Evolutionary conservation across 495 filamentous ascomycete species (phyloP).

Genomic region (Bacidia gigantensis): DNA sequence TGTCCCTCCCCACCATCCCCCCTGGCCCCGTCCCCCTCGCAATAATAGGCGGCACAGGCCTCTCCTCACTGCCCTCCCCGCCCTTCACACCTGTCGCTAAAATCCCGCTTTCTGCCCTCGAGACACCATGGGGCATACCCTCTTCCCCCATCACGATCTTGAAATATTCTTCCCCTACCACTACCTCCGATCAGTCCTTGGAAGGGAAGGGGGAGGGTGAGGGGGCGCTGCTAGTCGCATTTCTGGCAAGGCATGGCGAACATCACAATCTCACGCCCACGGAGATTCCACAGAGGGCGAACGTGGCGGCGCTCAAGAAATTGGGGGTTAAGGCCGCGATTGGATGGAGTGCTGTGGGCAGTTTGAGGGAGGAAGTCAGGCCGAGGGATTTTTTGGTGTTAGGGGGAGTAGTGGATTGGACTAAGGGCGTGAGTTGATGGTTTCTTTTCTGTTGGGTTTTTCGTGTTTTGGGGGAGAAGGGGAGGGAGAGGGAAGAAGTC

Average conservation of each 20-base stretch:
- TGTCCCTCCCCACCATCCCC: neutral
- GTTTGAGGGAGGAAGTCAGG: slow-evolving; percentile 76
- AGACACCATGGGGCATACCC: slow-evolving; percentile 83
- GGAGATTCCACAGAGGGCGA: slow-evolving; percentile 81
- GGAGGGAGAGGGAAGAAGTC: neutral
- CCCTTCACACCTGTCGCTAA: slow-evolving; percentile 70
- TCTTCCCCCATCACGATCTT: slow-evolving; percentile 86
- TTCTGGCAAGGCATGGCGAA: slow-evolving; percentile 80
- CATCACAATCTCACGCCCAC: slow-evolving; percentile 86
- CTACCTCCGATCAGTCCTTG: slow-evolving; percentile 24
- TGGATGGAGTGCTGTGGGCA: slow-evolving; percentile 91
- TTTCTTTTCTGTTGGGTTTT: too few relatives aligned
- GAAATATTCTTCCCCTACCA: slow-evolving; percentile 54
- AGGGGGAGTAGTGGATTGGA: slow-evolving; percentile 94
- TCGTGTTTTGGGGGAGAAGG: neutral
- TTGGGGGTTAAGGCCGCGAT: slow-evolving; percentile 82
- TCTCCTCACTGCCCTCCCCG: slow-evolving; percentile 51
- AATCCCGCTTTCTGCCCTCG: slow-evolving; percentile 38
- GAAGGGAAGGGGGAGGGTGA: too few relatives aligned
- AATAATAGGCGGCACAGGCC: slow-evolving; percentile 92
- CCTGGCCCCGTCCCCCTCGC: slow-evolving; percentile 74
- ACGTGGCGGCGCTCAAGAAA: slow-evolving; percentile 83
- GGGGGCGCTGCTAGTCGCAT: slow-evolving; percentile 73
- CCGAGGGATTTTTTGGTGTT: slow-evolving; percentile 93
- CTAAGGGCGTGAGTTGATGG: slow-evolving; percentile 54